Conservation (phyloP, 768 basidiomycete genomes). For the Boletus coccyginus region DNA sequence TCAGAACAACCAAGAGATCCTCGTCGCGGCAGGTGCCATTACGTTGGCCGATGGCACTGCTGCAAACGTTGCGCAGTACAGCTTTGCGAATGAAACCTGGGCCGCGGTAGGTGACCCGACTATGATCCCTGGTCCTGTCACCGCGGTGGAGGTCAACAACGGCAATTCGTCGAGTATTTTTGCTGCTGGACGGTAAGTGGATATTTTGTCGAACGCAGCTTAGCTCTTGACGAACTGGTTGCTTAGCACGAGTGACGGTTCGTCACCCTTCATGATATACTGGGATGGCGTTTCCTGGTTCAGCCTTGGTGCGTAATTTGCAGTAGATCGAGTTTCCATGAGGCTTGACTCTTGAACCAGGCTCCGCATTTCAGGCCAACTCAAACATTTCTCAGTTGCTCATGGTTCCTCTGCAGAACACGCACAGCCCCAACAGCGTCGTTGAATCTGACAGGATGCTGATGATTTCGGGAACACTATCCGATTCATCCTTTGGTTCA, state of each 20-base stretch:
- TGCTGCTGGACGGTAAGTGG: constrained; percentile 79
- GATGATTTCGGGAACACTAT: constrained; percentile 78
- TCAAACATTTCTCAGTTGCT: constrained; percentile 77
- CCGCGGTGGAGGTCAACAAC: constrained; percentile 83
- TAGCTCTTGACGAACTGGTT: not conserved
- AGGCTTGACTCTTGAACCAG: constrained; percentile 33
- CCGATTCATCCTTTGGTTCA: constrained; percentile 68
- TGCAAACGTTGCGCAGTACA: constrained; percentile 73
- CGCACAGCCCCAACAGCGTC: constrained; percentile 65
- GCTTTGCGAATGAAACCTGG: constrained; percentile 76
- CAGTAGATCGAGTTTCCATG: not conserved
- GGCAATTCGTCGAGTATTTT: constrained; percentile 83
- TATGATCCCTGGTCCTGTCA: constrained; percentile 83
- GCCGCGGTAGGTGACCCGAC: constrained; percentile 53
- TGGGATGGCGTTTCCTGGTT: constrained; percentile 86
- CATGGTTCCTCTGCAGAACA: constrained; percentile 85
- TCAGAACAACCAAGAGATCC: constrained; percentile 61
- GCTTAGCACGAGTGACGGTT: constrained; percentile 53
- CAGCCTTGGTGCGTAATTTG: constrained; percentile 47
- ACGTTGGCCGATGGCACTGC: constrained; percentile 58
- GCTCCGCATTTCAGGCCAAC: constrained; percentile 48
- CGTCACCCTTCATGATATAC: constrained; percentile 68
- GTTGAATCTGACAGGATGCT: constrained; percentile 87
- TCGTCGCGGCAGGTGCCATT: constrained; percentile 83
- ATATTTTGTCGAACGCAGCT: not conserved